phyloP scores from a whole-genome alignment of 495 filamentous ascomycete genomes.

The Tuber microsphaerosporum region DNA sequence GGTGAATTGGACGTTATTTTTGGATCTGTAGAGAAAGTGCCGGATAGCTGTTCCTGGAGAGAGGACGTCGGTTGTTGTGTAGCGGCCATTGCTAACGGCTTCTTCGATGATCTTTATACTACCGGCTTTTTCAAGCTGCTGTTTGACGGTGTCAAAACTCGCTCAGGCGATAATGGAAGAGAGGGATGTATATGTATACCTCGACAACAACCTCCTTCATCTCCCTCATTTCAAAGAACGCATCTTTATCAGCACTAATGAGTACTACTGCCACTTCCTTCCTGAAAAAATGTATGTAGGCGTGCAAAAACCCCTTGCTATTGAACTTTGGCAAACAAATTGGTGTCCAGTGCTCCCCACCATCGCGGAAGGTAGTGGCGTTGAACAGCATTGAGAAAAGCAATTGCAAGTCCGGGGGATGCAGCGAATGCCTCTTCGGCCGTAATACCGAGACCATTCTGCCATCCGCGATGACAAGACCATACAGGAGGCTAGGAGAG shows the following conservation, averaged over 20 bases:
- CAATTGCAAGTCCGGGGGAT: constrained; percentile 90
- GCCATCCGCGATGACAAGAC: constrained; percentile 87
- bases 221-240: constrained; percentile 77
- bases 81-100: constrained; percentile 64
- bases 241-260: constrained; percentile 85
- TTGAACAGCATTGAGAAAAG: constrained; percentile 99
- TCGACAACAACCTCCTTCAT: constrained; percentile 77
- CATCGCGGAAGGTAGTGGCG: constrained; percentile 76
- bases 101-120: constrained; percentile 65
- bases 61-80: constrained; percentile 63
- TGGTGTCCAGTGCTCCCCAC: constrained; percentile 96
- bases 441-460: constrained; percentile 88
- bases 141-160: constrained; percentile 43
- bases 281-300: constrained; percentile 92
- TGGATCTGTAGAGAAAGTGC: constrained; percentile 92
- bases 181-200: constrained; percentile 34
- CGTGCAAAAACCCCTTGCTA: constrained; percentile 93
- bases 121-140: constrained; percentile 61
- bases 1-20: constrained; percentile 86
- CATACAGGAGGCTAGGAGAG: constrained; percentile 73
- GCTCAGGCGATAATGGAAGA: constrained; percentile 10
- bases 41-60: constrained; percentile 64
- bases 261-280: constrained; percentile 77
- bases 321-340: constrained; percentile 96
- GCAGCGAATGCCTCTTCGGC: constrained; percentile 89